Base-by-base conservation (phyloP, 78 protist genomes). In the Thecamonas trahens region DNA sequence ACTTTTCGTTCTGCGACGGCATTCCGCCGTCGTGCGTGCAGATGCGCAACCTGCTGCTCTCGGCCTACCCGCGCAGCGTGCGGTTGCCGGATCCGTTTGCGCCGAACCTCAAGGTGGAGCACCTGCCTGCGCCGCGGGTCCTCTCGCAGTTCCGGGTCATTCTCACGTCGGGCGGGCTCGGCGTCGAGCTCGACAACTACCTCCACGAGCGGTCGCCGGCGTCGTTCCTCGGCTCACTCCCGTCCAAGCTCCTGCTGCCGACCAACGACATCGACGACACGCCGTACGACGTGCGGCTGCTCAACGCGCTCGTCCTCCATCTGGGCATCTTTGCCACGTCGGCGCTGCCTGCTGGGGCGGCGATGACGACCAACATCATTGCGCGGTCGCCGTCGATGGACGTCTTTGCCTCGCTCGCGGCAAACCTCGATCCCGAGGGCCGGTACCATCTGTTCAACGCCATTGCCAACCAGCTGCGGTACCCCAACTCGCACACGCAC, bases 31-130 rank as follows among this genome's bases (percentile, higher is more conserved):
- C 82, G 11, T 94, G 99, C 76, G 59, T 95, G 35, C 99, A 97
- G 68, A 13, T 97, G 74, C 85, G 97, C 58, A 96, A 97, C 53
- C 71, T 96, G 22, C 75, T 97, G 42, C 80, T 97, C 11, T 78
- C 93, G 0, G 98, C 99, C 26, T 93, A 78, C 87, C 99, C 99
- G 26, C 53, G 90, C 38, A 65, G 66, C 74, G 82, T 89, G 90
- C 61, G 90, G 32, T 79, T 96, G 42, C 98, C 99, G n/a, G 99
- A 97, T 40, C 97, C 98, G 14, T 90, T 93, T 83, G 72, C 91
- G 22, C 96, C 94, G 18, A 79, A 90, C 53, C 77, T 91, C 53
- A 91, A 88, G 77, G 79, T 87, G 38, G 98, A 96, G 66, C 69
- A 66, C 54, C 60, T 95, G 26, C 94, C 96, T n/a, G 96, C 90